Base-by-base conservation (phyloP, 2,329 filamentous ascomycete species). In the Curvularia eragrostidis region DNA sequence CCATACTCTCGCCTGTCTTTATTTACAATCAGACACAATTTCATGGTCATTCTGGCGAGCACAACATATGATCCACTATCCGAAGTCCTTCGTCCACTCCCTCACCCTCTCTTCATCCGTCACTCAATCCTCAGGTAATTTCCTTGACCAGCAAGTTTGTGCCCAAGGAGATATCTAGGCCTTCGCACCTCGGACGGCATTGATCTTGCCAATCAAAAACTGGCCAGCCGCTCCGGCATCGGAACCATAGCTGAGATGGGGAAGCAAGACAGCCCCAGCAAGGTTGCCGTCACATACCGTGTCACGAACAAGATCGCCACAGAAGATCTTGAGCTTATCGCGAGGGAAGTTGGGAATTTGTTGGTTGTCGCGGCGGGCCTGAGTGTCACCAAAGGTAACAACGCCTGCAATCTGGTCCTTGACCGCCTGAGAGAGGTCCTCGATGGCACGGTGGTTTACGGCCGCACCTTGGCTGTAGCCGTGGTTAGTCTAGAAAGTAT, bases 201-300 rank as follows among this genome's bases (percentile, higher is more conserved):
- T 52, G 13, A 52, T 47, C 41, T 52, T 52, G 19, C 41, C 50
- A 10, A 52, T 52, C 50, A 52, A 52, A 23, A 52, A 52, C 5
- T 24, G 13, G 30, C 50, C 50, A 24, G 50, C 50, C 30, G 38
- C 50, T 26, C 3, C 50, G 3, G 50, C 50, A 38, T 52, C 30
- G 12, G 32, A n/a, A 12, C 50, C 50, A 38, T 52, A 52, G 50
- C 50, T 52, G 24, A 52, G 50, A 26, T 52, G 50, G 13, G 50
- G 50, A 18, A 36, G 21, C 28, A 52, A 36, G 10, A 52, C 30
- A 52, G 50, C 50, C 15, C 15, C 50, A 36, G 41, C 21, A 21
- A 52, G 41, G 41, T 52, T 52, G 15, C 50, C 50, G n/a, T 52
- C 50, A 26, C 50, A 52, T 5, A 52, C 50, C 2, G 50, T 52